Evolutionary conservation across 2,329 filamentous ascomycete species (phyloP), one percentile per base, ranked within the genome.

Genomic region (Claviceps digitariae): DNA sequence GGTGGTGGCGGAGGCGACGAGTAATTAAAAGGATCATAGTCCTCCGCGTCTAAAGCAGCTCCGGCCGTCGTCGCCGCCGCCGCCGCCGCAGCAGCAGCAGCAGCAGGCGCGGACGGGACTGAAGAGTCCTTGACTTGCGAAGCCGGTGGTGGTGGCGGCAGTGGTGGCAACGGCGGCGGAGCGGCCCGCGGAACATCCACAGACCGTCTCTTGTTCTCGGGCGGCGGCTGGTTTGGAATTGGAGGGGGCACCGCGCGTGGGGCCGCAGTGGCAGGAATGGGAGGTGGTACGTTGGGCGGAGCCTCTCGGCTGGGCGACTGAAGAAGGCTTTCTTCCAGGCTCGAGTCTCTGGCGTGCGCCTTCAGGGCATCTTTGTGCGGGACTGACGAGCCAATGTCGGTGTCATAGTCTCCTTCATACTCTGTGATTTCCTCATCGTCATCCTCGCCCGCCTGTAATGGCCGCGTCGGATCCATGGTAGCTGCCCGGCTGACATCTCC

Each of bases 361-460:
- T 91, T 95, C 56, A 97, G 69, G 1, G 91, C 90, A 70, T 95
- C 91, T 69, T 95, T 96, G 68, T 95, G 89, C 53, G 87, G 88
- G n/a, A 82, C 89, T 10, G 88, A 85, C n/a, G 90, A 88, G 1
- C 86, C 90, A 64, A 97, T 97, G 65, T 97, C 93, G 7, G 93
- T 97, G 61, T 97, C 93, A 65, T 97, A 97, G 64, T 97, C 93
- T 7, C 91, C 93, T 65, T 98, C 93, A 63, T 97, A 97, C 64
- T 96, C 91, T 0, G 89, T 94, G 36, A 89, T 78, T 62, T 94
- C 90, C 55, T 86, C 88, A 27, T 82, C 83, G 15, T 84, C 83
- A 34, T 82, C 82, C 34, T 86, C 84, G 25, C 71, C 77, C 56
- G 72, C 72, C 54, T 71, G 67, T 10, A 63, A 60, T 12, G 68